Evolutionary conservation across 441 rosid species (phyloP).

Genomic region (Mallotus japonicus): DNA sequence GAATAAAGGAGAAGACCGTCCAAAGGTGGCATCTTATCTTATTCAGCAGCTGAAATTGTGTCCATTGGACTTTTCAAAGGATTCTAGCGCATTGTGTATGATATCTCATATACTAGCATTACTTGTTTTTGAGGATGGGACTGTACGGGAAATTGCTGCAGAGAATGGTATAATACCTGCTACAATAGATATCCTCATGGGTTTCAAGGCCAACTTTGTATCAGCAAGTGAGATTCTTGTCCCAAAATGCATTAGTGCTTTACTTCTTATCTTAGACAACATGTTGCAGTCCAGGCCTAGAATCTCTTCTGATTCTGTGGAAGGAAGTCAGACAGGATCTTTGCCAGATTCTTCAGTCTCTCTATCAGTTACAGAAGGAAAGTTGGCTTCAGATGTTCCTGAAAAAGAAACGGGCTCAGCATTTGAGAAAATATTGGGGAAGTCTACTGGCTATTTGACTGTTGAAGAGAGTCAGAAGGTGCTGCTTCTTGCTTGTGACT

Average conservation of each 20-base stretch:
- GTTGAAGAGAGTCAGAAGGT: constrained; percentile 72
- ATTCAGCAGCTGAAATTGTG: constrained; percentile 84
- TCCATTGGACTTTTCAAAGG: constrained; percentile 66
- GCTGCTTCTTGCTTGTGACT: constrained; percentile 62
- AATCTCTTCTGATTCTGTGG: constrained; percentile 45
- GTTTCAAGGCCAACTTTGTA: constrained; percentile 57
- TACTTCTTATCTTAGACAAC: constrained; percentile 79
- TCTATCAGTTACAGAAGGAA: constrained; percentile 39
- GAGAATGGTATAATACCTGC: constrained; percentile 64
- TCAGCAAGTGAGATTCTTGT: constrained; percentile 49
- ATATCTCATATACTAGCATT: constrained; percentile 80
- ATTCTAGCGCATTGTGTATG: constrained; percentile 70
- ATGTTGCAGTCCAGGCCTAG: constrained; percentile 75
- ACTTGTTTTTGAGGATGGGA: constrained; percentile 79
- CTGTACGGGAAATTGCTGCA: constrained; percentile 76
- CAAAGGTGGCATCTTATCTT: constrained; percentile 71
- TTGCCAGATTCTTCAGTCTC: constrained; percentile 45
- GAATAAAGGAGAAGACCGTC: constrained; percentile 59
- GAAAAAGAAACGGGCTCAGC: constrained; percentile 44
- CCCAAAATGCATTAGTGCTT: constrained; percentile 78
- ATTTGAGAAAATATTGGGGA: constrained; percentile 71
- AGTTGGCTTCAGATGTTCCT: constrained; percentile 43
- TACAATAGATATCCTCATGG: constrained; percentile 67
- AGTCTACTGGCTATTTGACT: constrained; percentile 73
- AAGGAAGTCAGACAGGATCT: constrained; percentile 52